phyloP scores from a whole-genome alignment of 2,329 filamentous ascomycete genomes.

The Fusarium vanettenii region DNA sequence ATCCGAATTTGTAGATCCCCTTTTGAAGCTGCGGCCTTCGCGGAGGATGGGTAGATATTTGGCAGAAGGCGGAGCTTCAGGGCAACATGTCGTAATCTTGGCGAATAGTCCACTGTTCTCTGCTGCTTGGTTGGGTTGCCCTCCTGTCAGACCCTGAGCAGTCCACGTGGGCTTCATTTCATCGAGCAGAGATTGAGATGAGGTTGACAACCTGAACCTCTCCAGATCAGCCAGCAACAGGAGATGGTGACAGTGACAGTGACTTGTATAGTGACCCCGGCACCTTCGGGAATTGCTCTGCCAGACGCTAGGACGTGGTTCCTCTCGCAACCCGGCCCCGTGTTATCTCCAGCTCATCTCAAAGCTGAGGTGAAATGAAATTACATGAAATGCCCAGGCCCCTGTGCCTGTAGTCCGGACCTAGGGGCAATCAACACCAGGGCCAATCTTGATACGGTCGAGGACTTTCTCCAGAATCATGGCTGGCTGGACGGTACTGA shows the following conservation, averaged over 20 bases:
- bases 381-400: slow-evolving; percentile 29
- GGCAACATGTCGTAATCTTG: neutral
- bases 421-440: slow-evolving; percentile 16
- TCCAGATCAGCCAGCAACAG: slow-evolving; percentile 12
- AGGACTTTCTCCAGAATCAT: slow-evolving; percentile 23
- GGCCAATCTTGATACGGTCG: slow-evolving; percentile 9
- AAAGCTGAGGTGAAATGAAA: slow-evolving; percentile 12
- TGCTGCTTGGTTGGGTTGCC: neutral
- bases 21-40: slow-evolving; percentile 3
- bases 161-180: neutral
- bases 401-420: slow-evolving; percentile 21
- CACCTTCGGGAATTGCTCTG: slow-evolving; percentile 16
- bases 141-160: neutral
- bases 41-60: slow-evolving; percentile 6
- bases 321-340: slow-evolving; percentile 6
- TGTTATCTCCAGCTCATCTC: slow-evolving; percentile 29
- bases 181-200: slow-evolving; percentile 9
- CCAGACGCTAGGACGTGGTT: slow-evolving; percentile 8
- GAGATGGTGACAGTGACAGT: neutral
- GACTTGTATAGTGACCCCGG: neutral
- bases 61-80: neutral
- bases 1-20: slow-evolving; percentile 19
- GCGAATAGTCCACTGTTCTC: neutral
- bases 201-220: neutral
- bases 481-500: neutral